Conservation (phyloP, 345 rosid species). For the Salix exigua region DNA sequence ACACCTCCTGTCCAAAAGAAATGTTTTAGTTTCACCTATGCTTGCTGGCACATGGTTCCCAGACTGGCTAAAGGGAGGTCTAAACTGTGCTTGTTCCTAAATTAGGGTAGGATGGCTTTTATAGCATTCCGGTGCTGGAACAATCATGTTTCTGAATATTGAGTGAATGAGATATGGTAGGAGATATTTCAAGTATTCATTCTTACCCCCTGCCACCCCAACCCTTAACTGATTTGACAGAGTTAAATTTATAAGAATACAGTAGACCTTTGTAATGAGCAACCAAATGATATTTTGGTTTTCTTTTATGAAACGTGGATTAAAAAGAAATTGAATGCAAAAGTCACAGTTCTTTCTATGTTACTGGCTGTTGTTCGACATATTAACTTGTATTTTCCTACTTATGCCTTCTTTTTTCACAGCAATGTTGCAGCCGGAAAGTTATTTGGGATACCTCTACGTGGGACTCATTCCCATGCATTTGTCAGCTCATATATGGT, state of each 20-base stretch:
- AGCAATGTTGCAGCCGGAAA: conserved; percentile 95
- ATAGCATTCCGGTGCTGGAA: neutral
- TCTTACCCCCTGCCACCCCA: neutral
- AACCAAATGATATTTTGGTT: neutral
- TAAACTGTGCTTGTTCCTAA: neutral
- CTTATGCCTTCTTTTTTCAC: conserved; percentile 15
- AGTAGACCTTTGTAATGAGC: neutral
- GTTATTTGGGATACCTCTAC: conserved; percentile 89
- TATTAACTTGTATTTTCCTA: conserved; percentile 10
- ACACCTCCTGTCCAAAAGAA: neutral
- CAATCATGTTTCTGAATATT: neutral
- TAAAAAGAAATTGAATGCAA: neutral
- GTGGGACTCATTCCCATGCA: conserved; percentile 98
- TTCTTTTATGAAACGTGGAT: neutral
- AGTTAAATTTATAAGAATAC: neutral
- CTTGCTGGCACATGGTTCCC: neutral
- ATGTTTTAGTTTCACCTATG: neutral
- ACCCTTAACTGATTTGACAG: neutral
- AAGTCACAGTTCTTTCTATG: neutral
- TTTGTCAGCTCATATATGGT: conserved; percentile 99
- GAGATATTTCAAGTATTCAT: neutral
- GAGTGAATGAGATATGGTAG: neutral
- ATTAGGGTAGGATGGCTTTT: neutral
- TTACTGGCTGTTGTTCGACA: neutral
- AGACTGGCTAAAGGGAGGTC: neutral